phyloP scores from a whole-genome alignment of 345 rosid species.

The Citrus cavaleriei region DNA sequence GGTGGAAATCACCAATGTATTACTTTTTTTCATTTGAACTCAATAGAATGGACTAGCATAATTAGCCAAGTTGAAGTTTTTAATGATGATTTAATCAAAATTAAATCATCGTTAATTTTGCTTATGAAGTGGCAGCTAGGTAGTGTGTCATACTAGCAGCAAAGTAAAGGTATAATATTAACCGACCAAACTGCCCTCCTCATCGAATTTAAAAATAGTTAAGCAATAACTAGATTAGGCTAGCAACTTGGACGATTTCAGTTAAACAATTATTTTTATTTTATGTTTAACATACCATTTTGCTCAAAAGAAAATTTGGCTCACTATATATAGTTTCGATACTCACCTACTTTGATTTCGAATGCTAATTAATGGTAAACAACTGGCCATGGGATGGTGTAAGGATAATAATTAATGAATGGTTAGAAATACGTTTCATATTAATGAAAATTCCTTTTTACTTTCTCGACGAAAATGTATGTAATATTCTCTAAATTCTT shows the following conservation, averaged over 20 bases:
- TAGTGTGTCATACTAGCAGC: neutral
- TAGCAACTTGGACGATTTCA: neutral
- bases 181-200: slow-evolving; percentile 3
- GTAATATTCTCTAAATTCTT: neutral
- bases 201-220: neutral
- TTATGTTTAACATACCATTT: neutral
- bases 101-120: neutral
- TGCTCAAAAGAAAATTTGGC: slow-evolving; percentile 7
- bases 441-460: neutral
- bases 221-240: neutral
- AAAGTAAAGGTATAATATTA: neutral
- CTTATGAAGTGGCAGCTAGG: slow-evolving; percentile 4
- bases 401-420: neutral
- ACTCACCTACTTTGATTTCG: slow-evolving; percentile 19
- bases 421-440: neutral
- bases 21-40: neutral
- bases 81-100: neutral
- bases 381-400: neutral
- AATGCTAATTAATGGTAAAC: neutral
- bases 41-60: neutral
- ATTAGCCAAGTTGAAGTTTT: neutral
- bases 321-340: neutral
- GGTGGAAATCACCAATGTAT: no score
- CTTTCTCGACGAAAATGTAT: neutral
- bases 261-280: neutral